phyloP scores from a whole-genome alignment of 1,284 basidiomycete genomes.

The Cryptococcus sp. region DNA sequence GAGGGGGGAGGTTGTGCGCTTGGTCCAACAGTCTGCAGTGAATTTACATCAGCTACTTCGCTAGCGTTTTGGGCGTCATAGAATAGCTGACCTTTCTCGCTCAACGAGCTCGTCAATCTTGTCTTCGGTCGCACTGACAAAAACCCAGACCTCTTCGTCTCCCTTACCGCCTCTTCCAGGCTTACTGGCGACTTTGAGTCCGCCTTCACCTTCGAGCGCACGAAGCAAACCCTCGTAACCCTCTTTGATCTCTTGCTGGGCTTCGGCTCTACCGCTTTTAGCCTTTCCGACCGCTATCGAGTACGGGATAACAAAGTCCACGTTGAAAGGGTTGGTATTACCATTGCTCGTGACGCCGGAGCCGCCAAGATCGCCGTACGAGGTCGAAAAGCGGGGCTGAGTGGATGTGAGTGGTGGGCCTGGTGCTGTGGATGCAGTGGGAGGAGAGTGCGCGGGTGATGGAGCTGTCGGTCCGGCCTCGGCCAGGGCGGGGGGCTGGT shows the following conservation, averaged over 20 bases:
- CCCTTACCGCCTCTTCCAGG: slow-evolving; percentile 32
- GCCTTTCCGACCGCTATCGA: slow-evolving; percentile 19
- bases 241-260: slow-evolving; percentile 34
- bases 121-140: slow-evolving; percentile 70
- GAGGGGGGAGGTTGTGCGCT: slow-evolving; percentile 59
- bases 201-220: slow-evolving; percentile 42
- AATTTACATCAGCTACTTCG: not conserved
- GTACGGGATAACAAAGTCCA: slow-evolving; percentile 50
- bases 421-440: slow-evolving; percentile 38
- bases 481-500: slow-evolving; percentile 3
- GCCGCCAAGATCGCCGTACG: slow-evolving; percentile 16
- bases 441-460: slow-evolving; percentile 3
- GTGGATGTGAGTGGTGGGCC: slow-evolving; percentile 12
- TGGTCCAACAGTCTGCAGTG: slow-evolving; percentile 29
- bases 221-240: slow-evolving; percentile 41
- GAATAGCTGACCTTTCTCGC: slow-evolving; percentile 67
- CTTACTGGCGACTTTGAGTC: slow-evolving; percentile 39
- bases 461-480: slow-evolving; percentile 9
- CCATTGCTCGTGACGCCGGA: slow-evolving; percentile 14
- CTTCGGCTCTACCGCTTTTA: slow-evolving; percentile 18
- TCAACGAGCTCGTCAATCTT: slow-evolving; percentile 68
- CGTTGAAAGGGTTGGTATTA: slow-evolving; percentile 43
- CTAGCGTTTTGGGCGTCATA: not conserved
- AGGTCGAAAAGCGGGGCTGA: not conserved
- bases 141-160: slow-evolving; percentile 74